Evolutionary conservation across 192 early-diverging fungal genomes (phyloP), one percentile per base, ranked within the genome.

Genomic region (Spinellus fusiger): DNA sequence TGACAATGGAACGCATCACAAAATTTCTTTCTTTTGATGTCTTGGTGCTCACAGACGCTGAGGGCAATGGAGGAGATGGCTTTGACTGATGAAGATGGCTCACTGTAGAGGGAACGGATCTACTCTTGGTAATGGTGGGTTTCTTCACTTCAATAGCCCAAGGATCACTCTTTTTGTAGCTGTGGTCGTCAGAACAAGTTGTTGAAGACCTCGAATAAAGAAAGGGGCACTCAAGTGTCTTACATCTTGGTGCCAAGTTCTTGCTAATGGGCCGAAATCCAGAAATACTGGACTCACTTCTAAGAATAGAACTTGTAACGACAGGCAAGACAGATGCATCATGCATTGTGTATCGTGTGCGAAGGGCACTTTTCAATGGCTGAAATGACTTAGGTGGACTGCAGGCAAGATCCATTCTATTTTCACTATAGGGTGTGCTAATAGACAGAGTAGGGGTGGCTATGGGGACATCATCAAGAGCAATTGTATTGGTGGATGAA

Each of bases 201-300:
- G n/a, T n/a, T 22, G 28, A 28, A 59, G 28, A 18, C 20, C n/a
- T 16, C 29, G 23, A 46, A 5, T 15, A 9, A 31, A 12, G 57
- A 29, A 29, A 5, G 23, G 33, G 26, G 40, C 27, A 37, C 46
- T 25, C 10, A n/a, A 35, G 20, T 4, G 27, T 26, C 35, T 53
- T 28, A 38, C 61, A 63, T 44, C 61, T 15, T 13, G 61, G 52
- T 13, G 66, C 59, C n/a, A 68, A 34, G 23, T 60, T 61, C 33
- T 68, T 68, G 28, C 66, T 68, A 48, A 68, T 68, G 26, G 66
- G 66, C 8, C 66, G 59, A 38, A 68, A 68, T 18, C 52, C 35
- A 20, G 66, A 61, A 22, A 68, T 57, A 25, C 59, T 61, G 5
- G 66, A 68, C 29, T 68, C 59, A 31, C 59, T 61, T 55, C 66